phyloP scores from a whole-genome alignment of 1,284 basidiomycete genomes.

The Athelia psychrophila region DNA sequence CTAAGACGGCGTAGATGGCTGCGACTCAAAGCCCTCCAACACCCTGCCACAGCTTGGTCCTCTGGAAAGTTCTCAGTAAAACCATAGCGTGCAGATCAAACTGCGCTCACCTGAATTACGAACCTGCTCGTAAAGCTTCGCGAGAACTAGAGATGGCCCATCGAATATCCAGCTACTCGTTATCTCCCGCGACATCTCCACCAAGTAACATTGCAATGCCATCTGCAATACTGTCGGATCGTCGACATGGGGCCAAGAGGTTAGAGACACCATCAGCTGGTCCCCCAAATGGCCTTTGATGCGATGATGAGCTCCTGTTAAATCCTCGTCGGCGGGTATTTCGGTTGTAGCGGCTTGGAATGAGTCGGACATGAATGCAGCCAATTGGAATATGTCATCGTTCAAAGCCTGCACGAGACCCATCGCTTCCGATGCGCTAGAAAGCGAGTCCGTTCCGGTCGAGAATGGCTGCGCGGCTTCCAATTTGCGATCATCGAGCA shows the following conservation, averaged over 20 bases:
- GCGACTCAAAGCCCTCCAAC: constrained; percentile 51
- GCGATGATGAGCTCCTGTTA: constrained; percentile 24
- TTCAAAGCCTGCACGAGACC: constrained; percentile 43
- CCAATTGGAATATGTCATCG: constrained; percentile 45
- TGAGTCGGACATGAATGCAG: constrained; percentile 45
- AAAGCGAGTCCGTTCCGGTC: constrained; percentile 40
- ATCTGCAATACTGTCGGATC: constrained; percentile 49
- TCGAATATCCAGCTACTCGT: constrained; percentile 50
- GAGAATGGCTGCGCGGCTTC: constrained; percentile 43
- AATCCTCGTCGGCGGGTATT: constrained; percentile 25
- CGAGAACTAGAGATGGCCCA: constrained; percentile 31
- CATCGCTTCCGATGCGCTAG: constrained; percentile 47
- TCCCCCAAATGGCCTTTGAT: constrained; percentile 34
- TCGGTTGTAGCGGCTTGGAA: constrained; percentile 28
- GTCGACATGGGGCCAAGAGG: constrained; percentile 29
- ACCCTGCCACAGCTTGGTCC: constrained; percentile 46
- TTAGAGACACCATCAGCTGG: constrained; percentile 32
- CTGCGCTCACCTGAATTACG: constrained; percentile 36
- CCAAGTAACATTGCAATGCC: constrained; percentile 51
- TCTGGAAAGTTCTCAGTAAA: constrained; percentile 29
- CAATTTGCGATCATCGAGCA: constrained; percentile 42
- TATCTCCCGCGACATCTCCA: constrained; percentile 41
- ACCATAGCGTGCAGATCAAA: not conserved
- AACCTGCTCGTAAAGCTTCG: constrained; percentile 43
- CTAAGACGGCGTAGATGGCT: constrained; percentile 37